Evolutionary conservation across 495 filamentous ascomycete species (phyloP), one percentile per base, ranked within the genome.

Genomic region (Xylaria flabelliformis): DNA sequence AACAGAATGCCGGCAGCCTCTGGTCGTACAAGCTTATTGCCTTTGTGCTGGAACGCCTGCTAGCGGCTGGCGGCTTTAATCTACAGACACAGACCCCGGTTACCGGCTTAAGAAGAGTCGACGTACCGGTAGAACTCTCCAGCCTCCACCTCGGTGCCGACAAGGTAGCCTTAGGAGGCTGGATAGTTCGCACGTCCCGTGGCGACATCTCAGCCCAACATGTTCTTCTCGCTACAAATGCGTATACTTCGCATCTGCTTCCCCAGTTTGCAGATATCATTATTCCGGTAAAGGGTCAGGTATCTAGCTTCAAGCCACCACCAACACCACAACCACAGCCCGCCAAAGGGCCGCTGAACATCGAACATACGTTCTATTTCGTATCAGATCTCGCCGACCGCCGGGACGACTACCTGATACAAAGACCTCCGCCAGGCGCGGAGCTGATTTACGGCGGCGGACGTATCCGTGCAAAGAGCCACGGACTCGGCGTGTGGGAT

Each of bases 11-110:
- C 0, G 85, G 84, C 8, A 83, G 82, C 46, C 67, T 89, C 1
- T 97, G 92, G 93, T 94, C 94, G 0, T 96, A 95, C 77, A 94
- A 93, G 76, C 86, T 94, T 21, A 88, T 96, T 10, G 83, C 89
- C 0, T 87, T 85, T 58, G 78, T 94, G 0, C 82, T 96, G 0
- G 87, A 89, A 72, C 80, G 81, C 3, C 83, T 92, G 0, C 78
- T 91, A 0, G 77, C 74, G 1, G 73, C 80, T 10, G 71, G 73
- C n/a, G 73, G 73, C 19, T 88, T 97, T 70, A 91, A 90, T 73
- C 84, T 97, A 19, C 92, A 95, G 75, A 94, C 91, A 19, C 86
- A 88, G 41, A 94, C 92, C 0, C 87, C 91, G 0, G 92, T 91
- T 5, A 88, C 84, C 1, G 73, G 78, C 39, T 79, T 90, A 50